Evolutionary conservation across 2,329 filamentous ascomycete species (phyloP).

Genomic region (Pyrenophora graminea): DNA sequence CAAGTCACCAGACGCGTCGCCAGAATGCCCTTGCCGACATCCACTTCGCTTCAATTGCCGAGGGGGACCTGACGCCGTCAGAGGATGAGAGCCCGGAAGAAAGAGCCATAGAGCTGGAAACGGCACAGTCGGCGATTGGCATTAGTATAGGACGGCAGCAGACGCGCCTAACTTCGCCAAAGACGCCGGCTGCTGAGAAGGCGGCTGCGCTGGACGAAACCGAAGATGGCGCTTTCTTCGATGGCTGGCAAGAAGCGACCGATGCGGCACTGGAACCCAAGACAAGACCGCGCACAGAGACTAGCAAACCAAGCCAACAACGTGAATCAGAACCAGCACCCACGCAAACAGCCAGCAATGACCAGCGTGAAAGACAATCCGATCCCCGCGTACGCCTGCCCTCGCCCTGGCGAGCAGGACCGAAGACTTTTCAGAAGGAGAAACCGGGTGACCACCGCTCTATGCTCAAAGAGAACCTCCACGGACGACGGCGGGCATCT

Average conservation of each 20-base stretch:
- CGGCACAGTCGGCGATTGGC: slow-evolving; percentile 56
- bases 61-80: slow-evolving; percentile 50
- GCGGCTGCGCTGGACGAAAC: slow-evolving; percentile 57
- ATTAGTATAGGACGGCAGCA: slow-evolving; percentile 64
- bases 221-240: slow-evolving; percentile 54
- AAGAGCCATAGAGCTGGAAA: slow-evolving; percentile 40
- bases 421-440: slow-evolving; percentile 41
- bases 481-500: slow-evolving; percentile 46
- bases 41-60: slow-evolving; percentile 47
- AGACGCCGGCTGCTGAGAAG: slow-evolving; percentile 63
- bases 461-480: slow-evolving; percentile 46
- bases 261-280: slow-evolving; percentile 7
- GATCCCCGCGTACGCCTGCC: slow-evolving; percentile 41
- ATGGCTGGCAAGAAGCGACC: slow-evolving; percentile 40
- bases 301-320: background rate
- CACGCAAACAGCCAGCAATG: slow-evolving; percentile 7
- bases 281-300: background rate
- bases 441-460: slow-evolving; percentile 43
- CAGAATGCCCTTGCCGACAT: slow-evolving; percentile 49
- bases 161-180: slow-evolving; percentile 60
- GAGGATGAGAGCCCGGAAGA: slow-evolving; percentile 48
- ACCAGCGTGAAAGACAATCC: slow-evolving; percentile 9
- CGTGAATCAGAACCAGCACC: background rate
- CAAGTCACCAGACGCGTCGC: slow-evolving; percentile 19
- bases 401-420: slow-evolving; percentile 52